phyloP scores from a whole-genome alignment of 75 land plant species.

The Ceratopteris richardii region DNA sequence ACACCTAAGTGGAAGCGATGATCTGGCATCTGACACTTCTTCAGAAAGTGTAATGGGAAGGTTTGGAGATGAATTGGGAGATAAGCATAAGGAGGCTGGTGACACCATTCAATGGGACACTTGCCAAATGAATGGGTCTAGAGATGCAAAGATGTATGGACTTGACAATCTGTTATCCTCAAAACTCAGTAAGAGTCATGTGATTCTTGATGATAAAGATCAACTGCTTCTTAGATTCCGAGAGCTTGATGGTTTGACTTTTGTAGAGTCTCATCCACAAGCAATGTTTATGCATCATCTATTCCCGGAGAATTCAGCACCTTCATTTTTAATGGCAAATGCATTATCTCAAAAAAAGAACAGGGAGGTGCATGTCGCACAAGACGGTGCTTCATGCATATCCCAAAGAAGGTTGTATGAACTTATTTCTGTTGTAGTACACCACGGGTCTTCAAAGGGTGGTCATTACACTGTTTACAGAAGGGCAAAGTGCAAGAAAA shows the following conservation, averaged over 20 bases:
- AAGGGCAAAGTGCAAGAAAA: constrained; percentile 24
- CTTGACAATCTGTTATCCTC: not conserved
- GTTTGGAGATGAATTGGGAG: not conserved
- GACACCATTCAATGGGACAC: not conserved
- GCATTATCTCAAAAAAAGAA: too few relatives aligned
- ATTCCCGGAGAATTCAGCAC: too few relatives aligned
- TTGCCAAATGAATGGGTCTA: too few relatives aligned
- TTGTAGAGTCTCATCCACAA: not conserved
- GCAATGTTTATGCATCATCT: not conserved
- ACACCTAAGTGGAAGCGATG: constrained; percentile 1
- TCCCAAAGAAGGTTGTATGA: constrained; percentile 30
- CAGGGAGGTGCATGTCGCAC: too few relatives aligned
- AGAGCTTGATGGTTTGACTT: not conserved
- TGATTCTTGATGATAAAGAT: not conserved
- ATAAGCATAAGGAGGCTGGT: not conserved
- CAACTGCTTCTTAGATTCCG: not conserved
- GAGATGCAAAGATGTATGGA: too few relatives aligned
- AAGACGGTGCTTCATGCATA: too few relatives aligned
- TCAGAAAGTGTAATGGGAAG: constrained; percentile 2
- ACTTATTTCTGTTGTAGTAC: constrained; percentile 77
- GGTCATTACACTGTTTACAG: constrained; percentile 90
- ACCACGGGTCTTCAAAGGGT: constrained; percentile 55
- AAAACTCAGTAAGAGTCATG: not conserved
- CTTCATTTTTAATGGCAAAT: too few relatives aligned
- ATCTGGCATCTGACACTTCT: not conserved